Evolutionary conservation across 371 early-diverging fungal species (phyloP).

Genomic region (Astathelohania contejeani): DNA sequence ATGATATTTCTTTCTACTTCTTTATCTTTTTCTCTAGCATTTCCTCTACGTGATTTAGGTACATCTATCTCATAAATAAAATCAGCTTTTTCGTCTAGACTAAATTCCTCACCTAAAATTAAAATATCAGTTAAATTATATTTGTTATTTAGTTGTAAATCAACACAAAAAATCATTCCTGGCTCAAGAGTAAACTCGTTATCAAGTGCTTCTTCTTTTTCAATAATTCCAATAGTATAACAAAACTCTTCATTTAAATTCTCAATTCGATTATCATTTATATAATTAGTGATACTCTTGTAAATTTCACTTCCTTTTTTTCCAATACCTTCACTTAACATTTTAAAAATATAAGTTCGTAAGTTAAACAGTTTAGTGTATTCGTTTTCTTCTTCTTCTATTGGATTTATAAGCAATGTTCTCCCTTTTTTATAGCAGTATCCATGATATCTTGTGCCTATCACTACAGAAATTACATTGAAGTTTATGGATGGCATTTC

Average conservation of each 20-base stretch:
- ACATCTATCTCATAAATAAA: conserved; percentile 18
- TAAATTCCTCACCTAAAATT: conserved; percentile 10
- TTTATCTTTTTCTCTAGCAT: conserved; percentile 40
- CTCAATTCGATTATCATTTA: conserved; percentile 14
- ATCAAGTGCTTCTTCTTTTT: conserved; percentile 25
- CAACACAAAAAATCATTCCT: conserved; percentile 24
- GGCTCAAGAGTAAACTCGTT: conserved; percentile 22
- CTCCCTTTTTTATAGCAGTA: conserved; percentile 47
- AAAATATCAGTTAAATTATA: conserved; percentile 33
- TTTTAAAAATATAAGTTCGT: too few relatives aligned
- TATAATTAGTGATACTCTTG: conserved; percentile 6
- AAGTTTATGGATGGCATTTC: too few relatives aligned
- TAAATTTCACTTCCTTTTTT: neutral
- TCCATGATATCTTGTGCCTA: conserved; percentile 49
- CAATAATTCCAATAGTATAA: conserved; percentile 33
- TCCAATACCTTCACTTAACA: conserved; percentile 12
- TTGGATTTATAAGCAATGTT: conserved; percentile 34
- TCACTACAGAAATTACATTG: too few relatives aligned
- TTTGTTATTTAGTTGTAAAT: conserved; percentile 3
- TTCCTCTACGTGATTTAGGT: conserved; percentile 18
- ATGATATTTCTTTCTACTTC: conserved; percentile 45
- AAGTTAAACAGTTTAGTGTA: too few relatives aligned
- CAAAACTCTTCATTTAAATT: conserved; percentile 10
- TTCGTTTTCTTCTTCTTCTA: too few relatives aligned
- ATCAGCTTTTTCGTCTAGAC: neutral